These are phyloP conservation scores for Phytopythium kandeliae DNA, from an alignment of 352 stramenopile species.

Conservation along the genomic window DNA sequence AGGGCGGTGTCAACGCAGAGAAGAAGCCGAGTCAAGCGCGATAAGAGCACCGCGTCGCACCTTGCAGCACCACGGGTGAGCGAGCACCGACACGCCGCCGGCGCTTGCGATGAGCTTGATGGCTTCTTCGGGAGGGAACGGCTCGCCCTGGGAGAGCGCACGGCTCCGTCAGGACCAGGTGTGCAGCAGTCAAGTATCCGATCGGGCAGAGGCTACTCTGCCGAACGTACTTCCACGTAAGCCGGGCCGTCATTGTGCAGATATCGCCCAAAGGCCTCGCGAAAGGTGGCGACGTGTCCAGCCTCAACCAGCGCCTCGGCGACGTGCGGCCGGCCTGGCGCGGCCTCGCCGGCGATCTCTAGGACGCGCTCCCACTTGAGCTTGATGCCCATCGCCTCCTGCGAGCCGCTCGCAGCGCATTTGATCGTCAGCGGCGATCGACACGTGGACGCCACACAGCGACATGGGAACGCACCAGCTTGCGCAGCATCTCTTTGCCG, in stretches of 20 bases:
- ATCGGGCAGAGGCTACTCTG: too few species aligned
- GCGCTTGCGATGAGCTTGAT: constrained; percentile 83
- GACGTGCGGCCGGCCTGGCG: constrained; percentile 73
- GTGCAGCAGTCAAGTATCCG: too few species aligned
- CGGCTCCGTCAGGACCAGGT: not conserved
- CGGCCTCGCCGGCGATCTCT: constrained; percentile 76
- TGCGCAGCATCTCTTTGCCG: constrained; percentile 77
- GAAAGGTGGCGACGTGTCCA: constrained; percentile 70
- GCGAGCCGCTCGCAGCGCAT: not conserved
- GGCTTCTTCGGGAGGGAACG: constrained; percentile 81
- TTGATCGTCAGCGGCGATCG: not conserved
- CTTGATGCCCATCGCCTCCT: constrained; percentile 81
- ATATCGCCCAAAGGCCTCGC: constrained; percentile 76
- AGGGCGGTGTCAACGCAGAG: not conserved
- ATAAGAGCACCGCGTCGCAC: constrained; percentile 12
- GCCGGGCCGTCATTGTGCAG: constrained; percentile 78
- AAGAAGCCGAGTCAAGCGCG: not conserved
- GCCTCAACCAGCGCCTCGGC: constrained; percentile 73
- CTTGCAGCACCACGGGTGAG: constrained; percentile 84
- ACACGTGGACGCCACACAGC: not conserved
- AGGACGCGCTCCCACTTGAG: constrained; percentile 76
- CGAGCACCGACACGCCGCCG: constrained; percentile 76
- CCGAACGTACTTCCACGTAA: constrained; percentile 65
- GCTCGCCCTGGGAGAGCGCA: constrained; percentile 66
- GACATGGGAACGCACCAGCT: constrained; percentile 39